Base-by-base conservation (phyloP, 805 yeast genomes). In the Ogataea methanolica region DNA sequence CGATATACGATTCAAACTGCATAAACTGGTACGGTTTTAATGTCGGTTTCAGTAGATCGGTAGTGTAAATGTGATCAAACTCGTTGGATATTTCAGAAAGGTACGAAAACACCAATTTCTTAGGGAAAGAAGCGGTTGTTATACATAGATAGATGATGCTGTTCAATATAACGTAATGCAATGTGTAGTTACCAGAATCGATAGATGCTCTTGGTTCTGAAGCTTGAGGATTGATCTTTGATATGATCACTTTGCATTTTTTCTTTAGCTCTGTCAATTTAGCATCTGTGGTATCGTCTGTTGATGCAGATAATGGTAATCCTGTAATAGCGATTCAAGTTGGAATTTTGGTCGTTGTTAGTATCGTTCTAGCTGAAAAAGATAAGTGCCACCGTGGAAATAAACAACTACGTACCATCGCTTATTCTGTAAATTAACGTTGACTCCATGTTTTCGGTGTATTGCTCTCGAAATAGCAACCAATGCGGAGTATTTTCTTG, bases 1-100 rank as follows among this genome's bases (percentile, higher is more conserved):
- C 83, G 68, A 86, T 78, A 56, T 84, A 86, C 46, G 81, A 83
- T 55, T 86, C 98, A 65, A 94, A 92, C 42, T 86, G 82, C 43
- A 88, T 83, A 68, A 87, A 94, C 36, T 94, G 96, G 67, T 81
- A 92, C 4, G 99, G 97, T 57, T 96, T 79, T n/a, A 88, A 79
- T 16, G 73, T 73, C 5, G 80, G 79, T 60, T 74, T 71, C 49
- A 79, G 70, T 33, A 88, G 83, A 22, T 82, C 88, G 21, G 65
- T 67, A 5, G 90, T 90, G 63, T 90, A 90, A 6, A 89, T 79
- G 57, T 82, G 87, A 57, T 74, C 75, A 61, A 92, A 94, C 66
- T 92, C 98, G 52, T 74, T 79, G 36, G 89, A 79, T 23, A 92
- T 75, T 62, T 92, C 99, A 36, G 79, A 74, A 47, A 92, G 73